phyloP scores from a whole-genome alignment of 495 filamentous ascomycete genomes.

The Friedmanniomyces endolithicus region DNA sequence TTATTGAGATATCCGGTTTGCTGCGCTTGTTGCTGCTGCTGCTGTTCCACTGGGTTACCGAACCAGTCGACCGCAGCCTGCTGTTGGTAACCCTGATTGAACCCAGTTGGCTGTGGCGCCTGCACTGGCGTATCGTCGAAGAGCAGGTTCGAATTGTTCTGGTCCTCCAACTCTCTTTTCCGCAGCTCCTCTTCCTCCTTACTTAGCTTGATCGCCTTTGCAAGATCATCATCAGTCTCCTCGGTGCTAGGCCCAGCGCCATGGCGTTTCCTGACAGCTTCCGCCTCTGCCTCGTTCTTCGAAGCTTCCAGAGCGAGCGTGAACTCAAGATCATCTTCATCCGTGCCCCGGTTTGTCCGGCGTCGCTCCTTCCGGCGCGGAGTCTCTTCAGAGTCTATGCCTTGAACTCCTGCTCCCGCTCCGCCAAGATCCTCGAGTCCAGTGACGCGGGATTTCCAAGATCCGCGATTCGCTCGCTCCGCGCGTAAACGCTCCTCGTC shows the following conservation, averaged over 20 bases:
- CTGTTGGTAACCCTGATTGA: constrained; percentile 95
- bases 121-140: constrained; percentile 70
- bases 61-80: constrained; percentile 91
- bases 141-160: constrained; percentile 60
- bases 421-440: constrained; percentile 72
- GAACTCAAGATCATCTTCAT: constrained; percentile 86
- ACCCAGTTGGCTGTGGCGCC: constrained; percentile 68
- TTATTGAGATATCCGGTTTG: constrained; percentile 76
- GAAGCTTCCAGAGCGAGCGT: constrained; percentile 88
- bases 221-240: constrained; percentile 71
- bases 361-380: constrained; percentile 16
- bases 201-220: constrained; percentile 91
- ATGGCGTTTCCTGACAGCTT: constrained; percentile 54
- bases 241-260: constrained; percentile 30
- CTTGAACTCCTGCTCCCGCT: neutral
- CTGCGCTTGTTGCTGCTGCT: constrained; percentile 57
- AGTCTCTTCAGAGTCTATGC: constrained; percentile 1
- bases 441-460: constrained; percentile 92
- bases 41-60: constrained; percentile 75
- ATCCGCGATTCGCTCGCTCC: constrained; percentile 82
- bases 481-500: constrained; percentile 89
- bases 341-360: constrained; percentile 11
- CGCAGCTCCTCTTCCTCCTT: constrained; percentile 88
- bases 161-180: constrained; percentile 78
- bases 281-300: constrained; percentile 90